Conservation (phyloP, 2,329 filamentous ascomycete species). For the Dothiorella sarmentorum region DNA sequence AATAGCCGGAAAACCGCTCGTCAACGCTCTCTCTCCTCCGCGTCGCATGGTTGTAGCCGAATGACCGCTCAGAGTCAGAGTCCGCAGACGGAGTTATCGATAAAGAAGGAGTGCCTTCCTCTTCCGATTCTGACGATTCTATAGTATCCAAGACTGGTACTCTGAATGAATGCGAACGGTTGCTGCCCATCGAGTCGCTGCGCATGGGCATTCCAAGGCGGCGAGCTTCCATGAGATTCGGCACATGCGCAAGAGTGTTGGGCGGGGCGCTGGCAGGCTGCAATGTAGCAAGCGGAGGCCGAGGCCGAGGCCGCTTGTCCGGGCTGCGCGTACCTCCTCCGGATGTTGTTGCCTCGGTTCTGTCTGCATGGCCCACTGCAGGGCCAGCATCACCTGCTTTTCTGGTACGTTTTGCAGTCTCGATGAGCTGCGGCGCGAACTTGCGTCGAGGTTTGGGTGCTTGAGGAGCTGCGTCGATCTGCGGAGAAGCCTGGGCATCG, state of each 20-base stretch:
- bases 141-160: slow-evolving; percentile 61
- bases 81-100: slow-evolving; percentile 44
- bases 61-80: slow-evolving; percentile 45
- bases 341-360: slow-evolving; percentile 68
- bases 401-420: slow-evolving; percentile 70
- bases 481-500: slow-evolving; percentile 13
- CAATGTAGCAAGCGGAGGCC: slow-evolving; percentile 53
- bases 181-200: slow-evolving; percentile 31
- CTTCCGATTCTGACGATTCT: slow-evolving; percentile 57
- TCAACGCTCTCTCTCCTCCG: slow-evolving; percentile 65
- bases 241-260: slow-evolving; percentile 30
- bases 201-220: slow-evolving; percentile 33
- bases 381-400: slow-evolving; percentile 63
- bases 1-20: slow-evolving; percentile 69
- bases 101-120: slow-evolving; percentile 45
- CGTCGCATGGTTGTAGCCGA: slow-evolving; percentile 51
- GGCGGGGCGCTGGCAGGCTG: slow-evolving; percentile 35
- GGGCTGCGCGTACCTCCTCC: slow-evolving; percentile 31
- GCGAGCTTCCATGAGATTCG: slow-evolving; percentile 35
- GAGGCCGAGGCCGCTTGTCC: slow-evolving; percentile 37
- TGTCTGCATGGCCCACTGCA: slow-evolving; percentile 62
- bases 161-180: slow-evolving; percentile 54
- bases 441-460: slow-evolving; percentile 38
- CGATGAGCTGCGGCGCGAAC: slow-evolving; percentile 78
- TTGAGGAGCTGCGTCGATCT: slow-evolving; percentile 16